These are phyloP conservation scores for Diaporthe batatas DNA, from an alignment of 2,329 filamentous ascomycete species.

Conservation along the genomic window DNA sequence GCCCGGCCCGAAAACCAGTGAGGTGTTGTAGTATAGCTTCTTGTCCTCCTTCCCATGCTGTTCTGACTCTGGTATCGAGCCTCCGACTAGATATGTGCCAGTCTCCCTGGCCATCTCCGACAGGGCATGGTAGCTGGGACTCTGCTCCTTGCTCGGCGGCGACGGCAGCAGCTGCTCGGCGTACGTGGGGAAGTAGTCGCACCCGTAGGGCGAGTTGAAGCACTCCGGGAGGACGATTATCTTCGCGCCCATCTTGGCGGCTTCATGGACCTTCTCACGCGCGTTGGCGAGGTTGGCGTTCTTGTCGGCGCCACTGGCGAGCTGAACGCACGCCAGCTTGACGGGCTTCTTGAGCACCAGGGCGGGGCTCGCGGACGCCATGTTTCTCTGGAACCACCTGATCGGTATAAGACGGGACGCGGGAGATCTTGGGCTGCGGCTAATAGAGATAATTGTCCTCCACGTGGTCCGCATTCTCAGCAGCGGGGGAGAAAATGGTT, in stretches of 20 bases:
- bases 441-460: constrained; percentile 35
- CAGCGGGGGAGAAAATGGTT: no score
- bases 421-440: constrained; percentile 22
- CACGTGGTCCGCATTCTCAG: constrained; percentile 38
- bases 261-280: constrained; percentile 84
- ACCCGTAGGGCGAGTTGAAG: constrained; percentile 98
- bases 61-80: constrained; percentile 89
- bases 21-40: constrained; percentile 89
- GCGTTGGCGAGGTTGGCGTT: constrained; percentile 84
- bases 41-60: constrained; percentile 51
- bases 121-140: constrained; percentile 89
- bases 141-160: constrained; percentile 76
- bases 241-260: constrained; percentile 80
- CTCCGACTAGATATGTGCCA: constrained; percentile 85
- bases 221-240: constrained; percentile 96
- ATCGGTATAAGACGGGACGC: constrained; percentile 40
- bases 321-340: constrained; percentile 85
- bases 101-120: constrained; percentile 83
- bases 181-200: constrained; percentile 89
- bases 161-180: constrained; percentile 87
- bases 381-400: constrained; percentile 49
- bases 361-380: constrained; percentile 49
- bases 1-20: constrained; percentile 82
- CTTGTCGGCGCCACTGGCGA: constrained; percentile 87
- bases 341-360: constrained; percentile 78